Percentiles rank a stretch among this genome's conserved stretches.
phyloP scores from a whole-genome alignment of 768 basidiomycete genomes.

The Russula compacta region DNA sequence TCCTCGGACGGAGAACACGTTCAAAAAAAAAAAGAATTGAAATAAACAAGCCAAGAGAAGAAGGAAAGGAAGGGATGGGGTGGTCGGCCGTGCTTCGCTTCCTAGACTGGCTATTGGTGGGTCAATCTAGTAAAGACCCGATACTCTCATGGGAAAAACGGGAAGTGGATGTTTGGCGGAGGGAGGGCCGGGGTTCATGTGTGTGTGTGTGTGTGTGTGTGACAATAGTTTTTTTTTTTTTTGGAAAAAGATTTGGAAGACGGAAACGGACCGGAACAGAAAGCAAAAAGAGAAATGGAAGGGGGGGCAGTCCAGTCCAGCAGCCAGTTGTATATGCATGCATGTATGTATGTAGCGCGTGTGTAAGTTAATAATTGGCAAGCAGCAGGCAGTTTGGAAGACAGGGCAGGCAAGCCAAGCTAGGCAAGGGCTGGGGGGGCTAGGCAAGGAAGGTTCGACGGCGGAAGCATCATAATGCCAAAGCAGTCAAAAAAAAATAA shows the following conservation, averaged over 20 bases:
- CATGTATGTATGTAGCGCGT: background rate
- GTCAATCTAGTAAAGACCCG: too few relatives aligned
- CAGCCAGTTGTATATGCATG: background rate
- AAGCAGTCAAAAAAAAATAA: background rate
- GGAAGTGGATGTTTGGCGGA: too few relatives aligned
- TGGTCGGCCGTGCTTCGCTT: background rate
- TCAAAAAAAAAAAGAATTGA: background rate
- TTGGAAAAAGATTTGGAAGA: background rate
- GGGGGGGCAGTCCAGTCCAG: background rate
- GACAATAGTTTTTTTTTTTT: too few relatives aligned
- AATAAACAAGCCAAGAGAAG: background rate
- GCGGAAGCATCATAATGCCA: conserved; percentile 9
- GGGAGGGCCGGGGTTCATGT: too few relatives aligned
- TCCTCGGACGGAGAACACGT: background rate
- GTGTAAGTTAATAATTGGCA: background rate
- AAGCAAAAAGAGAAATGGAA: background rate
- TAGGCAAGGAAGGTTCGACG: conserved; percentile 4
- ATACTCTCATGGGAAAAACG: too few relatives aligned
- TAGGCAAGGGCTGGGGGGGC: background rate
- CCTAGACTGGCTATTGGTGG: background rate
- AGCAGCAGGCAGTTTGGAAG: background rate
- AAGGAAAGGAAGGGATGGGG: background rate
- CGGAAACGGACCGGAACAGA: conserved; percentile 15
- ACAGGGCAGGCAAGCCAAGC: background rate
- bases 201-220: too few relatives aligned